Evolutionary conservation across 1,139 yeast genomes (phyloP), one percentile per base, ranked within the genome.

Genomic region (Oligophagozyma castellii): DNA sequence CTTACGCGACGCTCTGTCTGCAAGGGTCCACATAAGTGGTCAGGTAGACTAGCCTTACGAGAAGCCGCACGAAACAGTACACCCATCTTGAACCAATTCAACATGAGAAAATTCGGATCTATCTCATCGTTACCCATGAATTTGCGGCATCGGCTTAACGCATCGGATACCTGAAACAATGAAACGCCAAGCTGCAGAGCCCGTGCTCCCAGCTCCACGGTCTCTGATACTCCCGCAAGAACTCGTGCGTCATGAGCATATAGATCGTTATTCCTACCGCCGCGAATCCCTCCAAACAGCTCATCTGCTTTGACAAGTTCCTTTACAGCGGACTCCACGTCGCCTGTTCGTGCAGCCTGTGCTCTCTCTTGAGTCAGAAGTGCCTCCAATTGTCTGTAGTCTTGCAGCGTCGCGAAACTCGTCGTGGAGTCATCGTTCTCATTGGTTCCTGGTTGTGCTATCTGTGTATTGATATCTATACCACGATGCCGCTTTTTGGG

Each of bases 11-110:
- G 7, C 10, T 18, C 10, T 18, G 20, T 7, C 8, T 18, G 22
- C 8, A 81, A 56, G 0, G 93, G 86, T 0, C 93, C 93, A 32
- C 73, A 58, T 37, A 81, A 53, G 40, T 77, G 80, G 38, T 73
- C 79, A 12, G 63, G 55, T 2, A 70, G 61, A 0, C 66, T 55
- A 0, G 79, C 65, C 27, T 64, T 61, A 8, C 51, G 49, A 36
- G 78, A 65, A 12, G 63, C 48, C 30, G 59, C 53, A 38, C 64
- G 59, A 38, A 64, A 69, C 23, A 73, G 48, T 1, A 67, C 53
- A 0, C 92, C 93, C 22, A 78, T 48, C 32, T 61, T 59, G 26
- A 67, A 49, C 81, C 86, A 75, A 44, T 74, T 65, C 39, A 61
- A 63, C 19, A 48, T 50, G 14, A 40, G 35, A 30, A 58, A 53